Evolutionary conservation across 306 rosid species (phyloP).

Genomic region (Casuarina equisetifolia): DNA sequence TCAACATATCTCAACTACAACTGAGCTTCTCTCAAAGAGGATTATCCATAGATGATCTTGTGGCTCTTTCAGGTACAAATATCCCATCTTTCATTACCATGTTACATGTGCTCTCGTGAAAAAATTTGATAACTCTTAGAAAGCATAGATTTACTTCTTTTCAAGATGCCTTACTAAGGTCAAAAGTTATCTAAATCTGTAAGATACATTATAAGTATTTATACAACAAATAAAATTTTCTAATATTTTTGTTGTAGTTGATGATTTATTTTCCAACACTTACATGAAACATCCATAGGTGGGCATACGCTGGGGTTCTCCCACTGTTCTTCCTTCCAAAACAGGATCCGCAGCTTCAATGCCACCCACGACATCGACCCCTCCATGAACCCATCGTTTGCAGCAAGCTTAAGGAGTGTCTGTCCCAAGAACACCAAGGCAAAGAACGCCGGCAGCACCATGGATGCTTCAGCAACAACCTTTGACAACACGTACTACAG

Average conservation of each 20-base stretch:
- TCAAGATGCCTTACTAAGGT: too few relatives aligned
- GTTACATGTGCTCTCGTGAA: not conserved
- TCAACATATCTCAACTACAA: conserved; percentile 61
- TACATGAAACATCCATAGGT: conserved; percentile 48
- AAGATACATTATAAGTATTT: too few relatives aligned
- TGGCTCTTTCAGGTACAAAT: conserved; percentile 52
- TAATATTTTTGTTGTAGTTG: too few relatives aligned
- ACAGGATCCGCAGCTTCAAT: conserved; percentile 56
- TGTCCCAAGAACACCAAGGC: conserved; percentile 54
- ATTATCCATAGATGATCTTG: conserved; percentile 50
- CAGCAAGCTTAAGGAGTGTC: conserved; percentile 34
- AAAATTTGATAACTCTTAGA: too few relatives aligned
- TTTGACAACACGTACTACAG: conserved; percentile 72
- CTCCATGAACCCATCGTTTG: conserved; percentile 48
- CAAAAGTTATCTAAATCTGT: too few relatives aligned
- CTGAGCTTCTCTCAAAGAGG: conserved; percentile 53
- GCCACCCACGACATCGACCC: conserved; percentile 67
- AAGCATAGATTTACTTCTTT: too few relatives aligned
- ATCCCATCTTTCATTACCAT: too few relatives aligned
- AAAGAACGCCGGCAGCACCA: conserved; percentile 47
- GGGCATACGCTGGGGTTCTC: conserved; percentile 90
- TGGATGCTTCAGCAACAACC: conserved; percentile 52
- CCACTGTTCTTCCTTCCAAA: conserved; percentile 69
- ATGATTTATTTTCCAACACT: not conserved
- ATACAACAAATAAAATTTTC: too few relatives aligned